Conservation (phyloP, 192 early-diverging fungal genomes). For the Thamnidium elegans region DNA sequence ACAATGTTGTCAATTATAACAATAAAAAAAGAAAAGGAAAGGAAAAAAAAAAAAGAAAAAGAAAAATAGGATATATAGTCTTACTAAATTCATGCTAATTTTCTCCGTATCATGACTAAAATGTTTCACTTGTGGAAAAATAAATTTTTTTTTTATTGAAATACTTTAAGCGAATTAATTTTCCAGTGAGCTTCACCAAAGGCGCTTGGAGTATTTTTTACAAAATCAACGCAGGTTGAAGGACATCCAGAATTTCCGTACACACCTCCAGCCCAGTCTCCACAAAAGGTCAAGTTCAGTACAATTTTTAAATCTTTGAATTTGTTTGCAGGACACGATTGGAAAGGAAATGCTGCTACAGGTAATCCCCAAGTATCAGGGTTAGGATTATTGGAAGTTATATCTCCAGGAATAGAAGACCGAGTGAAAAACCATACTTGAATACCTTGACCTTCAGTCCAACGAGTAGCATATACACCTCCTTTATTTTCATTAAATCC, state of each 20-base stretch:
- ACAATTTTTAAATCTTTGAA: slow-evolving; percentile 7
- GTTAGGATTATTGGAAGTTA: slow-evolving; percentile 30
- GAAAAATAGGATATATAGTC: background rate
- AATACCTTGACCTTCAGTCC: slow-evolving; percentile 29
- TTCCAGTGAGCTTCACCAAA: slow-evolving; percentile 24
- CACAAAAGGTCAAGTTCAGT: slow-evolving; percentile 21
- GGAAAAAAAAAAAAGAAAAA: background rate
- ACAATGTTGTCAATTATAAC: background rate
- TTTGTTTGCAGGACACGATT: slow-evolving; percentile 1
- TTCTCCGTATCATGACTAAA: background rate
- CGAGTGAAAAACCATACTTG: slow-evolving; percentile 41
- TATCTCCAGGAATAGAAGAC: slow-evolving; percentile 36
- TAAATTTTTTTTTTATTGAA: background rate
- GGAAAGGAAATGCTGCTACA: slow-evolving; percentile 15
- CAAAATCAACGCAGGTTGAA: slow-evolving; percentile 21
- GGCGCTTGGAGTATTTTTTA: slow-evolving; percentile 4
- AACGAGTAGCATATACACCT: slow-evolving; percentile 42
- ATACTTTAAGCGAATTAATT: slow-evolving; percentile 25
- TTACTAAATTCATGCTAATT: background rate
- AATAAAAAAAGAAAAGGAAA: background rate
- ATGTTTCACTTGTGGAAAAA: background rate
- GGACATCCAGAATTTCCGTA: slow-evolving; percentile 11
- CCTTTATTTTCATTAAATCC: slow-evolving; percentile 37
- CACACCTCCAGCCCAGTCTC: slow-evolving; percentile 34
- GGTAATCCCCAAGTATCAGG: slow-evolving; percentile 34